Evolutionary conservation across 2,329 filamentous ascomycete species (phyloP), one percentile per base, ranked within the genome.

Genomic region (Botrytis cinerea): DNA sequence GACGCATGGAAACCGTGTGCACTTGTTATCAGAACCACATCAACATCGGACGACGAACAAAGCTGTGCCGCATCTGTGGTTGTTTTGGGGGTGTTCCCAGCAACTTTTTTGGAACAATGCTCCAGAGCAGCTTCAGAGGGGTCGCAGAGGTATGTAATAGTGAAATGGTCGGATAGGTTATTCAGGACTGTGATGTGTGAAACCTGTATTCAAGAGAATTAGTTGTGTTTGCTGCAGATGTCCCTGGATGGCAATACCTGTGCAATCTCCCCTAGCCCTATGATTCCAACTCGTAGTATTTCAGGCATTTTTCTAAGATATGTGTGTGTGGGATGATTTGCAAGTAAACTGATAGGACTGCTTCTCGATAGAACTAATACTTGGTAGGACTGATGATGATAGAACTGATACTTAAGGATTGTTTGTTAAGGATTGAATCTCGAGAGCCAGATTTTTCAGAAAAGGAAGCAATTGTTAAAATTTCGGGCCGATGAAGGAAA

Each of bases 1-100:
- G 81, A 74, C n/a, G 84, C 84, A 78, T 91, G 89, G 74, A 84
- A 88, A 35, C 86, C 87, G 75, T 90, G 85, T 5, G 84, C 81
- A 46, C 83, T 88, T 46, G 83, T 82, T 71, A 90, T 83, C 75
- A 90, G 82, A 43, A 91, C 73, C 1, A 77, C 48, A 51, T 78
- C 76, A 46, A 77, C 74, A 60, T 75, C 66, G 4, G 73, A 69
- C n/a, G 69, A 66, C 2, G 67, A 70, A 32, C 73, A 73, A 28
- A 73, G 61, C 48, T 75, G 64, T 6, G 61, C 45, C 3, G 74
- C 59, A 38, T 74, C 60, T 38, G 63, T 73, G 2, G 84, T 85
- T 35, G 40, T 74, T 43, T 76, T 59, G 1, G 76, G 68, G 18
- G 72, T 74, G 14, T 35, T 8, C 3, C 51, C 43, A 7, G 62